These are phyloP conservation scores for Magnaporthales sp. DNA, from an alignment of 2,329 filamentous ascomycete species.

Conservation along the genomic window DNA sequence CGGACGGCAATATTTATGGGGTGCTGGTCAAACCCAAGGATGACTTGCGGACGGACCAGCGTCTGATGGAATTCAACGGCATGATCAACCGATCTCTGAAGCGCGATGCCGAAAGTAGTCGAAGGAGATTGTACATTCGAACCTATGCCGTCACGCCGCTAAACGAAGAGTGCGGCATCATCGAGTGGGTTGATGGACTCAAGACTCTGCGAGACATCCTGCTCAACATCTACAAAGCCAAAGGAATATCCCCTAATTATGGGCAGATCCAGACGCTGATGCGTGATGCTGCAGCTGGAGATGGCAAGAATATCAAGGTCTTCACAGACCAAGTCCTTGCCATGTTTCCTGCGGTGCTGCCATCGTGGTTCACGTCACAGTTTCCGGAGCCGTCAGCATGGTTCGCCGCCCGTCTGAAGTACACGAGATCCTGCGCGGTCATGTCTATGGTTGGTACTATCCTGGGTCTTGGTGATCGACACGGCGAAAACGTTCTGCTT, in stretches of 20 bases:
- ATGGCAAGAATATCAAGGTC: constrained; percentile 50
- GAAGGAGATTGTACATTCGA: constrained; percentile 86
- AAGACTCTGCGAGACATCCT: constrained; percentile 91
- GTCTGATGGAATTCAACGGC: constrained; percentile 97
- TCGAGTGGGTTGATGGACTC: constrained; percentile 97
- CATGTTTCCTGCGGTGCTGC: constrained; percentile 73
- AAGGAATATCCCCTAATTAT: constrained; percentile 64
- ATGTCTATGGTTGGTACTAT: constrained; percentile 99
- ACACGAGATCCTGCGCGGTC: constrained; percentile 89
- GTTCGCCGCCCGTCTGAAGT: constrained; percentile 82
- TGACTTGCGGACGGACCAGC: constrained; percentile 92
- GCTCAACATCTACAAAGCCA: constrained; percentile 66
- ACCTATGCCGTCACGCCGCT: constrained; percentile 95
- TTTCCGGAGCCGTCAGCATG: constrained; percentile 89
- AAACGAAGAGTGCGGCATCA: constrained; percentile 94
- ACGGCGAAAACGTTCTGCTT: constrained; percentile 94
- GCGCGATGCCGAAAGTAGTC: constrained; percentile 81
- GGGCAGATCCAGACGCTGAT: constrained; percentile 50
- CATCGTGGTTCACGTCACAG: constrained; percentile 91
- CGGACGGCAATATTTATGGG: constrained; percentile 80
- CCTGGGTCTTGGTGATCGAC: constrained; percentile 84
- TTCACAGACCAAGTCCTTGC: constrained; percentile 60
- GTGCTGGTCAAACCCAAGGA: constrained; percentile 97
- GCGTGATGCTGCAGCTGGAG: constrained; percentile 52
- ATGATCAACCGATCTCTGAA: constrained; percentile 97